Percentiles rank a stretch among this genome's conserved stretches.
Evolutionary conservation across 2,329 filamentous ascomycete genomes (phyloP).

Genomic region (Fusarium setosum): DNA sequence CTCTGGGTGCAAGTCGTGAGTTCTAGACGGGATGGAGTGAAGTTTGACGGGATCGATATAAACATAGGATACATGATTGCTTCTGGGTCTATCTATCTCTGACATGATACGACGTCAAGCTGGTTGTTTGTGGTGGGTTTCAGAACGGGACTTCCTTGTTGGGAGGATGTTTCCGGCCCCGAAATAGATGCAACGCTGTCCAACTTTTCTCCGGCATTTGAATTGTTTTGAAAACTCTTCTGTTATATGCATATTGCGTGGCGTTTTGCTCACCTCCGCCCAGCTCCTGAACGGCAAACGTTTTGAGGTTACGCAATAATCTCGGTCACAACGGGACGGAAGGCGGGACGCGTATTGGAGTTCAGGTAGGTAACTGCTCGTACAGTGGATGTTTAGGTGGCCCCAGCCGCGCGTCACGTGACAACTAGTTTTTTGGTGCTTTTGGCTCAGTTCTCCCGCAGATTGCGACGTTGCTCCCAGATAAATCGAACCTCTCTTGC

Average conservation of each 20-base stretch:
- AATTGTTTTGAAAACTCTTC: neutral
- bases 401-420: constrained; percentile 36
- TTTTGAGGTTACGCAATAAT: constrained; percentile 4
- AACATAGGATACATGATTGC: neutral
- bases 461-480: constrained; percentile 43
- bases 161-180: constrained; percentile 4
- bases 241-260: constrained; percentile 1
- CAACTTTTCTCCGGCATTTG: neutral
- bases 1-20: neutral
- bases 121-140: constrained; percentile 1
- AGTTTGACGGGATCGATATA: neutral
- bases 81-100: neutral
- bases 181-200: constrained; percentile 18
- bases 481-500: constrained; percentile 41
- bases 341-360: constrained; percentile 8
- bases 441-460: constrained; percentile 41
- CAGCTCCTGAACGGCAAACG: neutral
- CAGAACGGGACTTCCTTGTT: neutral
- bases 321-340: constrained; percentile 1
- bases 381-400: too few species aligned
- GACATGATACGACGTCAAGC: neutral
- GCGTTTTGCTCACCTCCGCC: neutral
- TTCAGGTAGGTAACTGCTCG: constrained; percentile 35
- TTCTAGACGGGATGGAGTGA: constrained; percentile 12
- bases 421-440: constrained; percentile 29